Conservation (phyloP, 164 flowering plant species). For the Stephania japonica region DNA sequence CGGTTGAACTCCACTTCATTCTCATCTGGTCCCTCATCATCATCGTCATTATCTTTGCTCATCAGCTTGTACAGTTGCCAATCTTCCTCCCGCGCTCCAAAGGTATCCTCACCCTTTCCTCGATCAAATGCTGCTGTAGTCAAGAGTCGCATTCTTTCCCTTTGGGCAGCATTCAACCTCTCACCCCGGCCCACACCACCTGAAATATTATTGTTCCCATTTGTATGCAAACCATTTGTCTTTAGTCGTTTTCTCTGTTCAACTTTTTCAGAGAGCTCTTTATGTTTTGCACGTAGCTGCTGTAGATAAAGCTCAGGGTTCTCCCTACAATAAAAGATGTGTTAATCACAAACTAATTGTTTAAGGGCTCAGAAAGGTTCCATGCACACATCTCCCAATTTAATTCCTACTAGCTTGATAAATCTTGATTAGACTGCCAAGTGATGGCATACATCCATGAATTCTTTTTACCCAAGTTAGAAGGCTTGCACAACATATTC, state of each 20-base stretch:
- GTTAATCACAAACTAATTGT: background rate
- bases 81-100: slow-evolving; percentile 94
- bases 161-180: slow-evolving; percentile 88
- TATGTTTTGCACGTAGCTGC: slow-evolving; percentile 61
- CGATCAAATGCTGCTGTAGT: slow-evolving; percentile 97
- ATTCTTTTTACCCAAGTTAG: background rate
- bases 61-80: slow-evolving; percentile 97
- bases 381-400: background rate
- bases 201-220: slow-evolving; percentile 54
- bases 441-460: background rate
- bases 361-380: background rate
- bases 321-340: slow-evolving; percentile 41
- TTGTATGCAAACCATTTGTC: slow-evolving; percentile 62
- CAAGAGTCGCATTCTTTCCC: slow-evolving; percentile 95
- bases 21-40: slow-evolving; percentile 72
- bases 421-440: background rate
- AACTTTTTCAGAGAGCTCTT: slow-evolving; percentile 72
- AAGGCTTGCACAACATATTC: background rate
- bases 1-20: slow-evolving; percentile 78
- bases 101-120: slow-evolving; percentile 98
- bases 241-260: slow-evolving; percentile 85
- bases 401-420: background rate
- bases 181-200: slow-evolving; percentile 99
- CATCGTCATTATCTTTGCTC: slow-evolving; percentile 93
- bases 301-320: slow-evolving; percentile 90